Conservation (phyloP, 768 basidiomycete genomes). For the Cyclocybe cylindracea region DNA sequence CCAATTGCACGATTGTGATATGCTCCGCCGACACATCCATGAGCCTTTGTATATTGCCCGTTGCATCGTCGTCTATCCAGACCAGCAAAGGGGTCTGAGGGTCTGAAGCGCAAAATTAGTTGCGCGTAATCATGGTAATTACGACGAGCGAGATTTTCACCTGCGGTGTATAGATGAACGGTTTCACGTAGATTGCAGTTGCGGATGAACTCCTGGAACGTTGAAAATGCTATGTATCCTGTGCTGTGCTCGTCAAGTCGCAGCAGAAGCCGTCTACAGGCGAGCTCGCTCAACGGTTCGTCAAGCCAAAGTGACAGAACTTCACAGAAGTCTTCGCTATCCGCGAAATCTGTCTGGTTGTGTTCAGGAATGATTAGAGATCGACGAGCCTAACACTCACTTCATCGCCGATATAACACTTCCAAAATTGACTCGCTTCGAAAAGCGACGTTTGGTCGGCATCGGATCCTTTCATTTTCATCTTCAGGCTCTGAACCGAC, state of each 20-base stretch:
- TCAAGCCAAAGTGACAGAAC: conserved; percentile 20
- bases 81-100: conserved; percentile 20
- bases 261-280: conserved; percentile 19
- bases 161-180: conserved; percentile 16
- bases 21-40: conserved; percentile 16
- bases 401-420: conserved; percentile 22
- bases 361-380: neutral
- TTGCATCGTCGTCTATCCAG: conserved; percentile 26
- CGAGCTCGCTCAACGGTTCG: conserved; percentile 13
- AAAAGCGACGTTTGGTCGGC: neutral
- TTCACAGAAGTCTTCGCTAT: conserved; percentile 19
- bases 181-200: conserved; percentile 18
- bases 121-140: neutral
- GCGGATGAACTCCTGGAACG: conserved; percentile 22
- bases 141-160: neutral
- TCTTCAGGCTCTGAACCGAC: conserved; percentile 7
- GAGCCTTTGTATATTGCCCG: conserved; percentile 14
- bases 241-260: conserved; percentile 24
- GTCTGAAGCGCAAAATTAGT: neutral
- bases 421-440: conserved; percentile 24
- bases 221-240: conserved; percentile 19
- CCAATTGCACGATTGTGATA: conserved; percentile 20
- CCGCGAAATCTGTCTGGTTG: conserved; percentile 15
- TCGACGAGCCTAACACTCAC: conserved; percentile 6
- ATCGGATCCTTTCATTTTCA: conserved; percentile 1